Base-by-base conservation (phyloP, 1,139 yeast species). In the Suhomyces bolitotheri region DNA sequence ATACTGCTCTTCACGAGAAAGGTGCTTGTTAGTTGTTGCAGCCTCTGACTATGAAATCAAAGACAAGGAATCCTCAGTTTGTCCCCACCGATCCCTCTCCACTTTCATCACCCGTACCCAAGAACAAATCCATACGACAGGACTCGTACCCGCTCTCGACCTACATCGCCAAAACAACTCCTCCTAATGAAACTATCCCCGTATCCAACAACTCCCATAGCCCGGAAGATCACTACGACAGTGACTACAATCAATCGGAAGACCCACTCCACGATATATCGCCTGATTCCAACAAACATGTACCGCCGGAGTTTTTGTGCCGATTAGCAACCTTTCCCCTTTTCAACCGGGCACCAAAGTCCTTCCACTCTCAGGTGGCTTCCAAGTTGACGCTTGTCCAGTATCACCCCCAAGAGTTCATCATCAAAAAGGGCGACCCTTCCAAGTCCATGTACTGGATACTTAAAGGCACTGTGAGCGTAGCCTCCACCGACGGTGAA, bases 401-500 rank as follows among this genome's bases (percentile, higher is more conserved):
- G 38, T 77, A 71, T 44, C 80, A 78, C 40, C 80, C 89, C 0
- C 86, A 80, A 48, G 83, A 79, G 43, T 80, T 76, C 51, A 78
- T 83, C 26, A 78, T 82, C 33, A 78, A 78, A 40, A 78, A 71
- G 46, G 90, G 90, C 2, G 89, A 82, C 48, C 82, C 81, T 2
- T 80, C 88, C n/a, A 76, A 73, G 45, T 76, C 90, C 17, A 82
- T 84, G 87, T 83, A 82, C 52, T 82, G 90, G 89, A 80, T 84
- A 25, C 59, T 84, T 11, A 76, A 82, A 49, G 94, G 94, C 3
- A 70, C 80, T 0, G 92, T 83, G 2, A 78, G 78, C 19, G 87
- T 83, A 10, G 78, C 87, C 0, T 78, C 86, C 7, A 74, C 85
- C 4, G 92, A 83, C 54, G 90, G 88, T 17, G 90, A 83, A 56